Evolutionary conservation across 306 rosid species (phyloP).

Genomic region (Vigna unguiculata): DNA sequence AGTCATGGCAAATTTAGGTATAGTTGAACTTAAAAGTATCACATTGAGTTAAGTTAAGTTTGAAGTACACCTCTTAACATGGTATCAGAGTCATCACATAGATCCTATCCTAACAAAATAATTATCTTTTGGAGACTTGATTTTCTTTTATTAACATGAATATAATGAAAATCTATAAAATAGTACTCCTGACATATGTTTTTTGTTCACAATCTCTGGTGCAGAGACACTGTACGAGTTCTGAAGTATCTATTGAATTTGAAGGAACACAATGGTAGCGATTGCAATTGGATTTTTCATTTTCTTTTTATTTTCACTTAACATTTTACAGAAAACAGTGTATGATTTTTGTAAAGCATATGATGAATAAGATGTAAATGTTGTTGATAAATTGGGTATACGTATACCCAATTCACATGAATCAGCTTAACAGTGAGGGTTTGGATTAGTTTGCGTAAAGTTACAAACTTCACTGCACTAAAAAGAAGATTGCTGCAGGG

Average conservation of each 20-base stretch:
- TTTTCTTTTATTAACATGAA: constrained; percentile 1
- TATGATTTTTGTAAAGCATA: constrained; percentile 34
- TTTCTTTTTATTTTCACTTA: constrained; percentile 2
- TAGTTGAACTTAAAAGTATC: no score
- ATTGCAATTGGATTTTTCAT: constrained; percentile 11
- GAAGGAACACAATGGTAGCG: constrained; percentile 35
- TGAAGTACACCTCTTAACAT: no score
- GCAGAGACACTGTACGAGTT: constrained; percentile 56
- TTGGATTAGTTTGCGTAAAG: background rate
- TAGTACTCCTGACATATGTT: background rate
- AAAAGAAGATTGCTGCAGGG: background rate
- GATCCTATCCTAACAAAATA: no score
- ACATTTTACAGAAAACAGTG: constrained; percentile 37
- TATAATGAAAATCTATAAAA: background rate
- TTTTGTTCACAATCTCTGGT: constrained; percentile 22
- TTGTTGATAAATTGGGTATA: background rate
- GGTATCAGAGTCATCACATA: no score
- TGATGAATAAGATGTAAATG: constrained; percentile 25
- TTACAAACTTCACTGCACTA: background rate
- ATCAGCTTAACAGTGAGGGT: background rate
- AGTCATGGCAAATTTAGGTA: constrained; percentile 44
- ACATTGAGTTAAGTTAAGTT: no score
- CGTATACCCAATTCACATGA: background rate
- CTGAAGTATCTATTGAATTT: constrained; percentile 33
- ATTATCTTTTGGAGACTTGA: background rate